phyloP scores from a whole-genome alignment of 805 yeast species.

The Saccharomycopsis javanensis region DNA sequence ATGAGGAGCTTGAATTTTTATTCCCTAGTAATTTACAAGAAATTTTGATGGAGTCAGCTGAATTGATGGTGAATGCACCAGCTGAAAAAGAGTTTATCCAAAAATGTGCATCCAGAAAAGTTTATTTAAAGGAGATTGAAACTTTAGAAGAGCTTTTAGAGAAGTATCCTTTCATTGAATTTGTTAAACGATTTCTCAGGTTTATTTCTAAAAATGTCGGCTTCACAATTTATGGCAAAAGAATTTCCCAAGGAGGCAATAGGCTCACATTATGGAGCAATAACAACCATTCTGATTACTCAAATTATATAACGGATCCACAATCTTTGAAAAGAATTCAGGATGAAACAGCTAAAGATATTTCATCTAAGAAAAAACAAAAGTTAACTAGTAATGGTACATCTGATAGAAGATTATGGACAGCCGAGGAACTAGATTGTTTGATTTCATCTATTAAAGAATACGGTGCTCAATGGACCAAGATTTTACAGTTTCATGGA shows the following conservation, averaged over 20 bases:
- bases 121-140: conserved; percentile 39
- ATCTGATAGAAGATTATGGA: conserved; percentile 64
- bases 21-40: conserved; percentile 20
- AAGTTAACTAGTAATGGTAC: background rate
- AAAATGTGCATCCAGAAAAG: conserved; percentile 64
- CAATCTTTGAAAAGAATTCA: conserved; percentile 20
- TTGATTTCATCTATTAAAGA: conserved; percentile 65
- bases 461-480: conserved; percentile 91
- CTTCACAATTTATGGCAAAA: conserved; percentile 59
- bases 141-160: conserved; percentile 47
- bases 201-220: conserved; percentile 71
- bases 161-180: conserved; percentile 79
- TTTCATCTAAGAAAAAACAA: conserved; percentile 12
- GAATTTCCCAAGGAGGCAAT: conserved; percentile 23
- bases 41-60: conserved; percentile 23
- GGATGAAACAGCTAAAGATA: conserved; percentile 17
- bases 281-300: background rate
- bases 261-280: conserved; percentile 12
- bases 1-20: conserved; percentile 22
- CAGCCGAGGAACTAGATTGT: conserved; percentile 80
- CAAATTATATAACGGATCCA: conserved; percentile 1
- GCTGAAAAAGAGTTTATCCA: conserved; percentile 71
- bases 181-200: conserved; percentile 68
- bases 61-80: conserved; percentile 43
- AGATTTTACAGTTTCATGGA: conserved; percentile 82